Conservation (phyloP, 495 filamentous ascomycete species). For the Letharia lupina region DNA sequence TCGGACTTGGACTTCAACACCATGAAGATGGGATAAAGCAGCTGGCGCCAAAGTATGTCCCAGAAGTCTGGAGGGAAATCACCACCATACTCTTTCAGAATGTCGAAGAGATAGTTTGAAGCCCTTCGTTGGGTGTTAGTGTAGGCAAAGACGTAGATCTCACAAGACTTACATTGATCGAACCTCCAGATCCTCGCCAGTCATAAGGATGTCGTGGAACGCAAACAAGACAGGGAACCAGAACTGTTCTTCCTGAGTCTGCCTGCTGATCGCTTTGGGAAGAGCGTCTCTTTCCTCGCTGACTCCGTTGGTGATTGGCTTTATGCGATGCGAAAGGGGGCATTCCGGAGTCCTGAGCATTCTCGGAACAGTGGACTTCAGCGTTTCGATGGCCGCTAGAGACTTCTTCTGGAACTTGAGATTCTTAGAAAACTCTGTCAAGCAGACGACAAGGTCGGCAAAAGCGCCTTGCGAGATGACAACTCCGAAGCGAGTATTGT, state of each 20-base stretch:
- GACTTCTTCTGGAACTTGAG: slow-evolving; percentile 96
- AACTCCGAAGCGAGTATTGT: slow-evolving; percentile 91
- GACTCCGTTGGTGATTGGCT: slow-evolving; percentile 30
- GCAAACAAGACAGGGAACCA: slow-evolving; percentile 98
- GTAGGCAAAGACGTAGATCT: neutral
- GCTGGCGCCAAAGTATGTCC: slow-evolving; percentile 95
- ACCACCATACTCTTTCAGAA: slow-evolving; percentile 77
- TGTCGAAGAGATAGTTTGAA: slow-evolving; percentile 91
- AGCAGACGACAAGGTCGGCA: slow-evolving; percentile 87
- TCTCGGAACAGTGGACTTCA: slow-evolving; percentile 82
- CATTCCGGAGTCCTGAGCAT: slow-evolving; percentile 97
- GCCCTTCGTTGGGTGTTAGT: slow-evolving; percentile 46
- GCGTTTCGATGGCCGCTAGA: slow-evolving; percentile 85
- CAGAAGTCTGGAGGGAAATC: slow-evolving; percentile 92
- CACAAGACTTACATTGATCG: slow-evolving; percentile 51
- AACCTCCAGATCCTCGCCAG: slow-evolving; percentile 95
- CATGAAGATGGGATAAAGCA: slow-evolving; percentile 97
- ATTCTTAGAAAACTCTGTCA: slow-evolving; percentile 98
- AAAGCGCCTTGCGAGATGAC: slow-evolving; percentile 96
- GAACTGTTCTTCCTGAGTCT: slow-evolving; percentile 87
- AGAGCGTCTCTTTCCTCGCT: slow-evolving; percentile 40
- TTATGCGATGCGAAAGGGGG: slow-evolving; percentile 61
- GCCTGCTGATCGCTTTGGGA: slow-evolving; percentile 41
- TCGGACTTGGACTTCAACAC: slow-evolving; percentile 92
- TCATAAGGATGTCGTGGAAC: slow-evolving; percentile 99